Evolutionary conservation across 768 basidiomycete genomes (phyloP).

Genomic region (Tylopilus balloui): DNA sequence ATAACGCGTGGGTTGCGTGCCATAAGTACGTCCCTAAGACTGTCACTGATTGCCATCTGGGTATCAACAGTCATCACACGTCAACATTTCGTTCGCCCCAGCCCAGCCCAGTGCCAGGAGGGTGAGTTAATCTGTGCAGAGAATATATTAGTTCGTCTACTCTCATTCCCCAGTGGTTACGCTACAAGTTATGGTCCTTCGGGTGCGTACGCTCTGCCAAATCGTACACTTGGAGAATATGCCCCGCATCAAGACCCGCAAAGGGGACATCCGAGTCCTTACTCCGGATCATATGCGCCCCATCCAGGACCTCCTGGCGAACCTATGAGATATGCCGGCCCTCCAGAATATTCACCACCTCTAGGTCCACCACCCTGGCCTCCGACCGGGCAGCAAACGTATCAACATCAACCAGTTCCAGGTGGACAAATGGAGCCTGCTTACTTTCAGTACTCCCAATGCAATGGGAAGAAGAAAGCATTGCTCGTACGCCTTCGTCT

Average conservation of each 20-base stretch:
- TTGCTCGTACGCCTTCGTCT: slow-evolving; percentile 57
- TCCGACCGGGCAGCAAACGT: slow-evolving; percentile 54
- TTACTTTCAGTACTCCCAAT: slow-evolving; percentile 86
- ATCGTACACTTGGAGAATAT: slow-evolving; percentile 19
- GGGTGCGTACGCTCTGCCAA: background rate
- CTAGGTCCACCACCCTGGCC: slow-evolving; percentile 46
- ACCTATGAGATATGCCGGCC: background rate
- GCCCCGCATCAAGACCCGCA: slow-evolving; percentile 13
- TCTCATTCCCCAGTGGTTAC: slow-evolving; percentile 32
- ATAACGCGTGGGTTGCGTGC: slow-evolving; percentile 10
- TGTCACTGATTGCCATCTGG: background rate
- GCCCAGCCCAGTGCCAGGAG: slow-evolving; percentile 1
- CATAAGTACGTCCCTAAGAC: background rate
- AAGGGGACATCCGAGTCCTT: slow-evolving; percentile 10
- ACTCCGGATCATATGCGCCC: slow-evolving; percentile 11
- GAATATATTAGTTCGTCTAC: background rate
- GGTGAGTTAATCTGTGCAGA: slow-evolving; percentile 8
- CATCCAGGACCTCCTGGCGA: slow-evolving; percentile 17
- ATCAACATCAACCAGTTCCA: slow-evolving; percentile 53
- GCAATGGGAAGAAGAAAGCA: slow-evolving; percentile 83
- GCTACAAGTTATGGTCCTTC: slow-evolving; percentile 8
- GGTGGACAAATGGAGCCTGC: slow-evolving; percentile 49
- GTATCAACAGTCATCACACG: background rate
- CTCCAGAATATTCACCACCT: slow-evolving; percentile 14
- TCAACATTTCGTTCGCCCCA: background rate